Evolutionary conservation across 257 asterid species (phyloP).

Genomic region (Solanum ossicruentum): DNA sequence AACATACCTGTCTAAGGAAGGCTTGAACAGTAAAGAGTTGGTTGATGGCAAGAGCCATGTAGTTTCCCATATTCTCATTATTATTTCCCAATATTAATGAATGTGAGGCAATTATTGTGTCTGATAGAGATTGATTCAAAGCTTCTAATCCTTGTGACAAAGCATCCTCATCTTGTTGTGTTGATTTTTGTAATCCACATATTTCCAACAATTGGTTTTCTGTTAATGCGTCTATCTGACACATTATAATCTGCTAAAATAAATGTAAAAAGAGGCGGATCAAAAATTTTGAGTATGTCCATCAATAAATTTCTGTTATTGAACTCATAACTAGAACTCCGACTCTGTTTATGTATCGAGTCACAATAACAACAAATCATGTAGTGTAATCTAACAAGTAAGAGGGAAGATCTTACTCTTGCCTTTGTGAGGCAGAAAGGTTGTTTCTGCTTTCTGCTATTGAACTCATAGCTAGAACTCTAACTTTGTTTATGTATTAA

Average conservation of each 20-base stretch:
- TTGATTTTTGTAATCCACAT: constrained; percentile 58
- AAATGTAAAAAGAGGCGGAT: not conserved
- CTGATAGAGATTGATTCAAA: constrained; percentile 40
- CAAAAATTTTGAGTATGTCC: not conserved
- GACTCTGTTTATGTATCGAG: too few relatives aligned
- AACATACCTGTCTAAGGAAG: constrained; percentile 61
- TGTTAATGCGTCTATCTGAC: constrained; percentile 55
- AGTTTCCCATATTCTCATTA: constrained; percentile 29
- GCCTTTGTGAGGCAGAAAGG: too few relatives aligned
- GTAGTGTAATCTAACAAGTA: too few relatives aligned
- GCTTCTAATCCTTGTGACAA: constrained; percentile 61
- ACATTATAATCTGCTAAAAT: constrained; percentile 28
- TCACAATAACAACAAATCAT: too few relatives aligned
- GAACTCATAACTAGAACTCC: too few relatives aligned
- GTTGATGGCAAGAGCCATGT: constrained; percentile 72
- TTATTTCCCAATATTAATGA: constrained; percentile 5
- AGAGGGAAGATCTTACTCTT: too few relatives aligned
- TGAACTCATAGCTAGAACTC: too few relatives aligned
- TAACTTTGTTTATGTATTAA: too few relatives aligned
- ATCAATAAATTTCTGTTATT: too few relatives aligned
- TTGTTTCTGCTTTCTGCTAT: too few relatives aligned
- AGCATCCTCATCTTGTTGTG: constrained; percentile 70
- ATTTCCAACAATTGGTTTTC: constrained; percentile 61
- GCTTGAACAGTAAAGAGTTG: constrained; percentile 74
- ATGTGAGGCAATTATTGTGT: constrained; percentile 54